These are phyloP conservation scores for Penicillium sp. DNA, from an alignment of 2,329 filamentous ascomycete genomes.

Conservation along the genomic window DNA sequence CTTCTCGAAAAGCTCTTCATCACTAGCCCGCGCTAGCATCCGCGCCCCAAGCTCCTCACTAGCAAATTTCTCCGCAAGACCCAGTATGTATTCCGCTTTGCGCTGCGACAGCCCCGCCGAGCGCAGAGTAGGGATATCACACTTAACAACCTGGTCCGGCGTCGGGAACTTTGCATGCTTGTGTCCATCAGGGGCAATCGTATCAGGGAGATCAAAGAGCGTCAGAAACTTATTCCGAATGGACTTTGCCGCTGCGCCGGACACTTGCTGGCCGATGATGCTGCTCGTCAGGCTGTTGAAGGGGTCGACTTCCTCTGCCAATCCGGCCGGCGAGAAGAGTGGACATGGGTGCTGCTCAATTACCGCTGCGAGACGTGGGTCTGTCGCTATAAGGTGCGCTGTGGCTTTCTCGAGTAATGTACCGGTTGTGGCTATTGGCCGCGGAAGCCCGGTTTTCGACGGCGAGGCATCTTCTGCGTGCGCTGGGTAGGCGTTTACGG, in stretches of 20 bases:
- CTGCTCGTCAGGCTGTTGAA: constrained; percentile 80
- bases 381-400: constrained; percentile 69
- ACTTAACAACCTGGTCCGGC: constrained; percentile 68
- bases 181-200: constrained; percentile 11
- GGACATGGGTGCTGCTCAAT: constrained; percentile 74
- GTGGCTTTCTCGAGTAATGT: constrained; percentile 74
- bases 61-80: constrained; percentile 77
- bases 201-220: constrained; percentile 58
- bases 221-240: constrained; percentile 83
- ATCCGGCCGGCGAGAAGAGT: constrained; percentile 75
- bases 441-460: constrained; percentile 40
- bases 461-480: constrained; percentile 39
- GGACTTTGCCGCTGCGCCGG: constrained; percentile 81
- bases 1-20: constrained; percentile 80
- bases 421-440: constrained; percentile 60
- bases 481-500: constrained; percentile 50
- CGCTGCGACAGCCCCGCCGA: constrained; percentile 86
- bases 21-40: constrained; percentile 73
- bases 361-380: constrained; percentile 68
- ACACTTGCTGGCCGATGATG: constrained; percentile 96
- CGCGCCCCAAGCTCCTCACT: constrained; percentile 71
- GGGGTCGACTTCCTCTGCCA: constrained; percentile 84
- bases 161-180: constrained; percentile 61
- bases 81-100: constrained; percentile 92
- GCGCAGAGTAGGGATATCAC: constrained; percentile 66